A percentile compares a stretch with the other conserved stretches of the same genome.
Evolutionary conservation across 768 basidiomycete genomes (phyloP).

Genomic region (Termitomyces sp.): DNA sequence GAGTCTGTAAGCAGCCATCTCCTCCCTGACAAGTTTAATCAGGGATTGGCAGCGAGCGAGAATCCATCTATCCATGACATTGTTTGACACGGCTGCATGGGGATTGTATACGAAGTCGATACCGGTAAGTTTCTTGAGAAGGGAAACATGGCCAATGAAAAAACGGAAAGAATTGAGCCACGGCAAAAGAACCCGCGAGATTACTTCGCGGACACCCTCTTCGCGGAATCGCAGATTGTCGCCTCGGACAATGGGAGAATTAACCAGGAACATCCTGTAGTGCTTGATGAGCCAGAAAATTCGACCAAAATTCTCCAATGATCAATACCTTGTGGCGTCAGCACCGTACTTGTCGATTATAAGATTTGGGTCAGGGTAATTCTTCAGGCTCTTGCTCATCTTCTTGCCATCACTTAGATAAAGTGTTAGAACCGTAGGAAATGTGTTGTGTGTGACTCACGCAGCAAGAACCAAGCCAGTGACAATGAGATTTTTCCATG

Average conservation of each 20-base stretch:
- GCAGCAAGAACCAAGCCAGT: conserved; percentile 93
- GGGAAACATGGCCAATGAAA: conserved; percentile 90
- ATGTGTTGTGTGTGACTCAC: conserved; percentile 38
- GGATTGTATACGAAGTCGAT: conserved; percentile 82
- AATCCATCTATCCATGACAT: conserved; percentile 99
- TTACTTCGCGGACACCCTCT: conserved; percentile 94
- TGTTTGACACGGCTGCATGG: conserved; percentile 75
- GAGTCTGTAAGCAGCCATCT: conserved; percentile 96
- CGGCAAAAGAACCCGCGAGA: conserved; percentile 92
- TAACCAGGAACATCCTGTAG: conserved; percentile 91
- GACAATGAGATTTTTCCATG: conserved; percentile 98
- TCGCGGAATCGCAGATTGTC: conserved; percentile 98
- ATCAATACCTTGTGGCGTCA: conserved; percentile 77
- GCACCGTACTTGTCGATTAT: conserved; percentile 91
- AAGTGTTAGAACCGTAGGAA: conserved; percentile 1
- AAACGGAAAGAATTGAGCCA: conserved; percentile 99
- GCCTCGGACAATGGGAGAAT: conserved; percentile 96
- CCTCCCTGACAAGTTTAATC: conserved; percentile 83
- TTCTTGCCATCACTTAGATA: conserved; percentile 86
- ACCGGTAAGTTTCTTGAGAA: conserved; percentile 77
- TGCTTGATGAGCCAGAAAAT: neutral
- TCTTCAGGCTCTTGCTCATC: conserved; percentile 97
- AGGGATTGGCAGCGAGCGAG: conserved; percentile 96
- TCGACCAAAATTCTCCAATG: neutral
- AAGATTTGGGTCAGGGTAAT: conserved; percentile 93